phyloP scores from a whole-genome alignment of 2,329 filamentous ascomycete genomes.

The Apiospora koreana region DNA sequence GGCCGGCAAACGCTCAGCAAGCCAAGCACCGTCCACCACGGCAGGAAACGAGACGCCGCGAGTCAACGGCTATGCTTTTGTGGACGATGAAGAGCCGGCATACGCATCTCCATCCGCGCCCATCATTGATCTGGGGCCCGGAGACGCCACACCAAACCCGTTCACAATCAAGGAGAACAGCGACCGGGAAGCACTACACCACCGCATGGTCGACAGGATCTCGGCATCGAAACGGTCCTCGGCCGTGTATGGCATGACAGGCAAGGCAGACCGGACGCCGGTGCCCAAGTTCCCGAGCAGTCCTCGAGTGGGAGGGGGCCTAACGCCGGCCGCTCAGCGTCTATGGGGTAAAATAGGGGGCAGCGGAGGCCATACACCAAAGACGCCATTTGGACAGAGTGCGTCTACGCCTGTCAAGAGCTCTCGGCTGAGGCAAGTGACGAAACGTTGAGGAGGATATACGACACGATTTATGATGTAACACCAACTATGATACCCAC shows the following conservation, averaged over 20 bases:
- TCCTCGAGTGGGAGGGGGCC: slow-evolving; percentile 53
- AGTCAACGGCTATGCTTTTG: slow-evolving; percentile 92
- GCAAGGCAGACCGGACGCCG: slow-evolving; percentile 59
- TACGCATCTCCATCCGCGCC: slow-evolving; percentile 40
- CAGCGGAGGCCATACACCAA: slow-evolving; percentile 33
- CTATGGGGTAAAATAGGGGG: slow-evolving; percentile 64
- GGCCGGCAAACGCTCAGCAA: slow-evolving; percentile 65
- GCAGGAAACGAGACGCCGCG: slow-evolving; percentile 78
- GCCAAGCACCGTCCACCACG: slow-evolving; percentile 60
- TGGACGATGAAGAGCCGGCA: slow-evolving; percentile 74
- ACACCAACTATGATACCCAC: slow-evolving; percentile 23
- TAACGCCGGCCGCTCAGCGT: slow-evolving; percentile 76
- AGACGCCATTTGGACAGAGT: slow-evolving; percentile 41
- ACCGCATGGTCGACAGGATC: slow-evolving; percentile 83
- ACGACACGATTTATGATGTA: slow-evolving; percentile 7
- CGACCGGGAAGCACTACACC: slow-evolving; percentile 77
- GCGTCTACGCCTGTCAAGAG: slow-evolving; percentile 40
- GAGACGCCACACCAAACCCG: slow-evolving; percentile 69
- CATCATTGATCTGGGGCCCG: slow-evolving; percentile 59
- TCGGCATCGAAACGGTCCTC: slow-evolving; percentile 69
- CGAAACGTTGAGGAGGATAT: slow-evolving; percentile 21
- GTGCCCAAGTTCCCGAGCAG: slow-evolving; percentile 72
- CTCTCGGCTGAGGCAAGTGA: slow-evolving; percentile 36
- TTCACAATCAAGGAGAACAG: slow-evolving; percentile 78
- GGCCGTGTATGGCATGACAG: slow-evolving; percentile 59